phyloP scores from a whole-genome alignment of 164 flowering plant species.

The Brasenia schreberi region DNA sequence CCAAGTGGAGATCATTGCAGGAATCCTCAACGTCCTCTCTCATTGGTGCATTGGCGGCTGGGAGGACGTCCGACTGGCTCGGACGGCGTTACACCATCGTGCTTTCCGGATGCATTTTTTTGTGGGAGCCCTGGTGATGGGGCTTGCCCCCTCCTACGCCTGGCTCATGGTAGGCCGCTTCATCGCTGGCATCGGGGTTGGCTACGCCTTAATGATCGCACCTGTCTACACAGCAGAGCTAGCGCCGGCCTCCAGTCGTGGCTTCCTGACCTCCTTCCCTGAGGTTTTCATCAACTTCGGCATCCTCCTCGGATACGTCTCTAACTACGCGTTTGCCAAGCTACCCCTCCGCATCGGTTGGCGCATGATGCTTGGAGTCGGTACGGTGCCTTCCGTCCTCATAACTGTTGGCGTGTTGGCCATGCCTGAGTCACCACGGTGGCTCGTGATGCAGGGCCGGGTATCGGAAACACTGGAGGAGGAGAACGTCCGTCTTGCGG shows the following conservation, averaged over 20 bases:
- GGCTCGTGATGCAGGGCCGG: too few relatives aligned
- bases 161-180: conserved; percentile 13
- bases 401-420: conserved; percentile 10
- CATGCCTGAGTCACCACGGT: conserved; percentile 36
- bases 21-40: conserved; percentile 8
- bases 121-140: conserved; percentile 12
- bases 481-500: too few relatives aligned
- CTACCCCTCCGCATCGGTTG: conserved; percentile 10
- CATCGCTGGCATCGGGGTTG: conserved; percentile 13
- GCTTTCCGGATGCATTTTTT: conserved; percentile 8
- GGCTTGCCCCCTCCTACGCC: conserved; percentile 9
- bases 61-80: conserved; percentile 14
- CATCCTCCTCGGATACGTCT: conserved; percentile 10
- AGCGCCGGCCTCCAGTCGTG: conserved; percentile 10
- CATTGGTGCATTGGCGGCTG: conserved; percentile 6
- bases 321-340: conserved; percentile 11
- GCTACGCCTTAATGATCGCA: conserved; percentile 13
- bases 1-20: conserved; percentile 5
- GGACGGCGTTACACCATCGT: conserved; percentile 13
- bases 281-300: conserved; percentile 14
- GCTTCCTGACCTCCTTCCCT: conserved; percentile 15
- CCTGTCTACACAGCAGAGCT: conserved; percentile 14
- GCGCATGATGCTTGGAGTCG: conserved; percentile 12
- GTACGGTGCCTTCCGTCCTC: conserved; percentile 10
- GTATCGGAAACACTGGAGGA: too few relatives aligned